A percentile compares a stretch with the other conserved stretches of the same genome.
Evolutionary conservation across 1,139 yeast species (phyloP).

Genomic region (Yamadazyma friedrichii): DNA sequence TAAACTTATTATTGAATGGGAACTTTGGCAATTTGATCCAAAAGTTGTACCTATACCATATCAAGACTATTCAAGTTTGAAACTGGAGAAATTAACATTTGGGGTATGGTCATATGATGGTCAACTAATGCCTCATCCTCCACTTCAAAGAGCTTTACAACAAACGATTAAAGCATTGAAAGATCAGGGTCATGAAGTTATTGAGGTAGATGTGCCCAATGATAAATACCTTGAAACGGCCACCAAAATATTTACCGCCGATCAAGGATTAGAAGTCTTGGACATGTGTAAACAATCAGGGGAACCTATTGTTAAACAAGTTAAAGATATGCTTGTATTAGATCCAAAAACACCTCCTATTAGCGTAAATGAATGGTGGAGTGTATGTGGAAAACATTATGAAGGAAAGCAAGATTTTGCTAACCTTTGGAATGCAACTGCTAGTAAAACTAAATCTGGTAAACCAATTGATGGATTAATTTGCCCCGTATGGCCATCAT

Average conservation of each 20-base stretch:
- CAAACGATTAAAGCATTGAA: conserved; percentile 11
- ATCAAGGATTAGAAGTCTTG: conserved; percentile 15
- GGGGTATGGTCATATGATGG: conserved; percentile 16
- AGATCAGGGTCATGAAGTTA: conserved; percentile 15
- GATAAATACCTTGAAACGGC: conserved; percentile 9
- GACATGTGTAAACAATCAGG: conserved; percentile 16
- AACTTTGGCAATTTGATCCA: conserved; percentile 20
- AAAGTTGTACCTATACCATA: conserved; percentile 18
- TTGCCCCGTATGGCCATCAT: conserved; percentile 43
- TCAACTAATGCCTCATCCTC: conserved; percentile 17
- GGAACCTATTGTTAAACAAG: conserved; percentile 14
- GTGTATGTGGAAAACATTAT: conserved; percentile 43
- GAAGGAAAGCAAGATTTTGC: conserved; percentile 51
- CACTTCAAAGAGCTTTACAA: conserved; percentile 17
- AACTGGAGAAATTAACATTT: conserved; percentile 13
- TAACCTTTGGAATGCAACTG: conserved; percentile 62
- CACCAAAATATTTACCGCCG: conserved; percentile 14
- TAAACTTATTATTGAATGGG: conserved; percentile 14
- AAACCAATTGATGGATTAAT: conserved; percentile 53
- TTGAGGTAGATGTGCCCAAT: conserved; percentile 16
- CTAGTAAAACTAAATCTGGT: conserved; percentile 38
- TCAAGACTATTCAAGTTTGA: conserved; percentile 6
- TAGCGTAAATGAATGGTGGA: conserved; percentile 37
- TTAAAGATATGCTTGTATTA: not conserved
- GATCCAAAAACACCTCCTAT: not conserved